These are phyloP conservation scores for Teratosphaeria destructans DNA, from an alignment of 2,329 filamentous ascomycete species.

Conservation along the genomic window DNA sequence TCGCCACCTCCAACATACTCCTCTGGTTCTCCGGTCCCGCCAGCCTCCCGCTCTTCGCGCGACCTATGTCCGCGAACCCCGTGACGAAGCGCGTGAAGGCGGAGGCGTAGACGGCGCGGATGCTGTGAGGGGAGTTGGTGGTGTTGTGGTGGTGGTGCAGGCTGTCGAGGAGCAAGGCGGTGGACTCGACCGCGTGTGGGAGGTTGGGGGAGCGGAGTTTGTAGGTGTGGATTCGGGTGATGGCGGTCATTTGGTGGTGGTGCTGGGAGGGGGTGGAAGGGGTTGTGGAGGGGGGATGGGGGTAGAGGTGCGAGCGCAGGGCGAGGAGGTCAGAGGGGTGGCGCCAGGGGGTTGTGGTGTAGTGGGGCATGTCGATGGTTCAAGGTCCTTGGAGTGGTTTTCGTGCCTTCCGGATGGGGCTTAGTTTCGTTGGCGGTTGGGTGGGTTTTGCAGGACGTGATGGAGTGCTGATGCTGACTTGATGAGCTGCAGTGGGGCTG, in stretches of 20 bases:
- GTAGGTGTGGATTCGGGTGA: constrained; percentile 40
- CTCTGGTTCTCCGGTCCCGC: constrained; percentile 27
- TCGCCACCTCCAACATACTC: constrained; percentile 63
- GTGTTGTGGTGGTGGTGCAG: constrained; percentile 49
- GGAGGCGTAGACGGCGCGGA: constrained; percentile 60
- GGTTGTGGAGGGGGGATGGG: constrained; percentile 16
- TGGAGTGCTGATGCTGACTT: too few relatives aligned
- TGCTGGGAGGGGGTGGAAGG: constrained; percentile 13
- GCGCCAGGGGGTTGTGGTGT: constrained; percentile 66
- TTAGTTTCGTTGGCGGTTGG: background rate
- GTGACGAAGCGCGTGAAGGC: constrained; percentile 65
- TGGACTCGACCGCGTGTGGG: constrained; percentile 70
- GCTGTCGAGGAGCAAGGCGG: constrained; percentile 61
- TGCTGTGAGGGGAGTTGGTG: constrained; percentile 40
- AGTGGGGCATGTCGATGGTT: constrained; percentile 49
- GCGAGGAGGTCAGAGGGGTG: constrained; percentile 53
- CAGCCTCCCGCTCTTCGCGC: constrained; percentile 51
- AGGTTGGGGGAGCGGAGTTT: constrained; percentile 58
- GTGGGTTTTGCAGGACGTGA: too few relatives aligned
- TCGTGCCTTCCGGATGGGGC: background rate
- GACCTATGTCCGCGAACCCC: constrained; percentile 64
- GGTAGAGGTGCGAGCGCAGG: constrained; percentile 57
- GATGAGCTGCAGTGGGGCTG: background rate
- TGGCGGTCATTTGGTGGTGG: constrained; percentile 22
- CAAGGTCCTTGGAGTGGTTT: background rate